These are phyloP conservation scores for Mimosa bimucronata DNA, from an alignment of 306 rosid species.

Conservation along the genomic window DNA sequence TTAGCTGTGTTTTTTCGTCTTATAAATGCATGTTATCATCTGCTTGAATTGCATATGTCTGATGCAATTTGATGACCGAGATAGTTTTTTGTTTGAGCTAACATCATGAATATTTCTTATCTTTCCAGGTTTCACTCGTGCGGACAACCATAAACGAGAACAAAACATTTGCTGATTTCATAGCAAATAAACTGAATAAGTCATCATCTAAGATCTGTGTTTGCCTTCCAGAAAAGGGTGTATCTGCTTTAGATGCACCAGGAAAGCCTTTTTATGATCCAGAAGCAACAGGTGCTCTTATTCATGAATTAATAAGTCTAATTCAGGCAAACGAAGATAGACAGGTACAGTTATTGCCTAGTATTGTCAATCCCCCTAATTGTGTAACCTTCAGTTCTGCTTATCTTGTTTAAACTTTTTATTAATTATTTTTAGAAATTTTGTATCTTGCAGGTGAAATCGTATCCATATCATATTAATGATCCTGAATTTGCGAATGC, in stretches of 20 bases:
- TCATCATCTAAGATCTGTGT: conserved; percentile 68
- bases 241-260: conserved; percentile 89
- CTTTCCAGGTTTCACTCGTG: conserved; percentile 78
- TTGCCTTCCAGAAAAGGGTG: conserved; percentile 86
- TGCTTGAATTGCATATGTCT: conserved; percentile 16
- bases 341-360: conserved; percentile 53
- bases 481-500: conserved; percentile 79
- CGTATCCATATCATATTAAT: conserved; percentile 79
- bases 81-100: conserved; percentile 19
- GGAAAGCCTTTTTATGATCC: conserved; percentile 83
- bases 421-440: neutral
- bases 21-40: conserved; percentile 21
- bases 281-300: conserved; percentile 67
- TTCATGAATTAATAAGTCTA: conserved; percentile 66
- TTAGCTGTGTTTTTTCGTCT: conserved; percentile 27
- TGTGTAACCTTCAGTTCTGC: conserved; percentile 27
- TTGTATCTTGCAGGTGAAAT: conserved; percentile 63
- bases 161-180: conserved; percentile 74
- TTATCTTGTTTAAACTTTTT: neutral
- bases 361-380: neutral
- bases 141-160: conserved; percentile 83
- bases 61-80: conserved; percentile 16
- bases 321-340: conserved; percentile 61
- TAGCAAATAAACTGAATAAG: conserved; percentile 75
- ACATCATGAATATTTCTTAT: conserved; percentile 22